Evolutionary conservation across 164 flowering plant species (phyloP), one percentile per base, ranked within the genome.

Genomic region (Akebia trifoliata): DNA sequence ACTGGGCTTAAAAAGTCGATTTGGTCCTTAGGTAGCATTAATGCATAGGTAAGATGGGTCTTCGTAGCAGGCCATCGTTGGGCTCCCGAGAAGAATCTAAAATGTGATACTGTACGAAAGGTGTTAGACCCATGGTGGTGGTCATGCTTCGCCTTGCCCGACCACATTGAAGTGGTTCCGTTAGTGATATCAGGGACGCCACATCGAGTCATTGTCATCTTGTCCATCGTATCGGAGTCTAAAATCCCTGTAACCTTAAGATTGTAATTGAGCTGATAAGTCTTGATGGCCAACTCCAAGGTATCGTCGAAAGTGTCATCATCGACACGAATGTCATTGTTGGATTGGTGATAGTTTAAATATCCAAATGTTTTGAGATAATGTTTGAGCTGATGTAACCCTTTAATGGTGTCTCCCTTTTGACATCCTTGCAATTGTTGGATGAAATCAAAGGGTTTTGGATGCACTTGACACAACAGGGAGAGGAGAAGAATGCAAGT

Each of bases 11-110:
- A 11, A 22, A n/a, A 24, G n/a, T 54, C 24, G 17, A 39, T 28
- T 7, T 37, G 8, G 7, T 24, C 2, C 11, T 26, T 10, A 5
- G 49, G 36, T 25, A 5, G 6, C 42, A 10, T 11, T 15, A 61
- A 61, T 12, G 12, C 5, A n/a, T 61, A 61, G 0, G 50, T 61
- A 29, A 61, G 64, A 30, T 31, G 28, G 57, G 21, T 30, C 20
- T 52, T 61, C 3, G n/a, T 12, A 20, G 50, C 1, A 18, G 64
- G 64, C 64, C 64, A 61, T 42, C 35, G 61, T 20, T 32, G 60
- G 2, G 9, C 34, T 2, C 53, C 54, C 0, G 46, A 7, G 17
- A 46, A 44, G 26, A 62, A 36, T 20, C 32, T n/a, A 7, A 20
- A 54, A 8, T 54, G 57, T 21, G 57, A 37, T 4, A 32, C 51